Evolutionary conservation across 495 filamentous ascomycete genomes (phyloP).

Genomic region (Daldinia loculata): DNA sequence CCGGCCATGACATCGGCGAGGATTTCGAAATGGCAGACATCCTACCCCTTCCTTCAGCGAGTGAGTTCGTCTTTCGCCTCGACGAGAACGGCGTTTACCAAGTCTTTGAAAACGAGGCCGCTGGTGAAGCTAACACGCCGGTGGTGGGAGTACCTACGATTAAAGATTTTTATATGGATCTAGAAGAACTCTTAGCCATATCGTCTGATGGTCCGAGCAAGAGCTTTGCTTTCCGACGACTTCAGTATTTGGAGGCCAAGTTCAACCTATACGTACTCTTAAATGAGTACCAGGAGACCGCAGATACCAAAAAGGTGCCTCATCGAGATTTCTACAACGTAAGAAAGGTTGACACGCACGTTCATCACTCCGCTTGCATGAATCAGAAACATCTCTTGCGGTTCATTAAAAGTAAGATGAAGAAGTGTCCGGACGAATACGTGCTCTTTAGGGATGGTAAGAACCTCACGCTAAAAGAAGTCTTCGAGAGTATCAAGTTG

Average conservation of each 20-base stretch:
- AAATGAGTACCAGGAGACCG: slow-evolving; percentile 97
- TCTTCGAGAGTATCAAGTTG: slow-evolving; percentile 96
- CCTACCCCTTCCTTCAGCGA: slow-evolving; percentile 71
- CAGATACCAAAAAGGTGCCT: slow-evolving; percentile 95
- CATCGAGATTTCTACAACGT: slow-evolving; percentile 99
- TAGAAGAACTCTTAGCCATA: slow-evolving; percentile 83
- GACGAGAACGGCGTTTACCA: slow-evolving; percentile 91
- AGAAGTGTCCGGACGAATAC: slow-evolving; percentile 92
- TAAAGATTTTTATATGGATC: slow-evolving; percentile 92
- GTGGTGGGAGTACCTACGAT: slow-evolving; percentile 85
- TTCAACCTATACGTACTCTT: slow-evolving; percentile 92
- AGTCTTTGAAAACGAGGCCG: slow-evolving; percentile 75
- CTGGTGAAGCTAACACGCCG: slow-evolving; percentile 68
- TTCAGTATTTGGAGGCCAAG: slow-evolving; percentile 95
- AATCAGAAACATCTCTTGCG: slow-evolving; percentile 98
- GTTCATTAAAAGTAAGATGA: slow-evolving; percentile 99
- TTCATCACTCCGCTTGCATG: slow-evolving; percentile 99
- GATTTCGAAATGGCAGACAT: slow-evolving; percentile 86
- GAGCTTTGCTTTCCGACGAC: slow-evolving; percentile 91
- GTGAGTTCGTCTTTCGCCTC: slow-evolving; percentile 76
- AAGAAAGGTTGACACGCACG: slow-evolving; percentile 97
- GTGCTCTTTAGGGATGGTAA: slow-evolving; percentile 94
- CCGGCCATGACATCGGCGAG: slow-evolving; percentile 88
- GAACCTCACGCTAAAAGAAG: slow-evolving; percentile 87
- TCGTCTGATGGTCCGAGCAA: slow-evolving; percentile 96